Percentiles rank a stretch among this genome's conserved stretches.
Evolutionary conservation across 441 rosid species (phyloP).

Genomic region (Corymbia calophylla): DNA sequence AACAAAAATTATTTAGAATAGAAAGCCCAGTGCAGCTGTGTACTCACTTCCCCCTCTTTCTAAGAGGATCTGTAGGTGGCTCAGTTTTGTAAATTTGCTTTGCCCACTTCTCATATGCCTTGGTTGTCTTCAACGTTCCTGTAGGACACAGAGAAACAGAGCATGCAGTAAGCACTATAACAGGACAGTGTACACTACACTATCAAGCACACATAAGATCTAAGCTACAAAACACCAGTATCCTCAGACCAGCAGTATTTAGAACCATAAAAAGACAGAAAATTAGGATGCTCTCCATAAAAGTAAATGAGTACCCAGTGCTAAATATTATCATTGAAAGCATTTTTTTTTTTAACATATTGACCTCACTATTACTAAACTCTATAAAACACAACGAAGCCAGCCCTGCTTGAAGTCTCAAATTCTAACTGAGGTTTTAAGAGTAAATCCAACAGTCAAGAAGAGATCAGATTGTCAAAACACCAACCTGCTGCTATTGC

Average conservation of each 20-base stretch:
- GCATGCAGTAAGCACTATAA: not conserved
- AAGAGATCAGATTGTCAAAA: not conserved
- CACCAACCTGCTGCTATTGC: conserved; percentile 59
- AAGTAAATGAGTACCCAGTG: not conserved
- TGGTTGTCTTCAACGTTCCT: conserved; percentile 73
- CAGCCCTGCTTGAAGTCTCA: not conserved
- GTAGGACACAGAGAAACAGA: not conserved
- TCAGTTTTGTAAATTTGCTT: conserved; percentile 50
- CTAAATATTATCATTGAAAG: not conserved
- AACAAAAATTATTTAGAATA: not conserved
- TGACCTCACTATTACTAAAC: not conserved
- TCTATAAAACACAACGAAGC: not conserved
- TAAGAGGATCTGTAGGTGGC: conserved; percentile 65
- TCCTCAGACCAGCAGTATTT: not conserved
- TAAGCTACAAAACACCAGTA: not conserved
- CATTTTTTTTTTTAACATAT: not conserved
- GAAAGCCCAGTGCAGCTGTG: not conserved
- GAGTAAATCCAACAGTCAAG: not conserved
- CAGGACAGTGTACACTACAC: not conserved
- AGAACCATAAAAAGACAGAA: not conserved
- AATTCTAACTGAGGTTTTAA: not conserved
- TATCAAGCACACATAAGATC: not conserved
- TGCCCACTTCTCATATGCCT: conserved; percentile 79
- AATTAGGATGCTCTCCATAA: not conserved
- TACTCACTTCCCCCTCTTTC: conserved; percentile 55